Conservation (phyloP, 2,329 filamentous ascomycete genomes). For the Colletotrichum liriopes region DNA sequence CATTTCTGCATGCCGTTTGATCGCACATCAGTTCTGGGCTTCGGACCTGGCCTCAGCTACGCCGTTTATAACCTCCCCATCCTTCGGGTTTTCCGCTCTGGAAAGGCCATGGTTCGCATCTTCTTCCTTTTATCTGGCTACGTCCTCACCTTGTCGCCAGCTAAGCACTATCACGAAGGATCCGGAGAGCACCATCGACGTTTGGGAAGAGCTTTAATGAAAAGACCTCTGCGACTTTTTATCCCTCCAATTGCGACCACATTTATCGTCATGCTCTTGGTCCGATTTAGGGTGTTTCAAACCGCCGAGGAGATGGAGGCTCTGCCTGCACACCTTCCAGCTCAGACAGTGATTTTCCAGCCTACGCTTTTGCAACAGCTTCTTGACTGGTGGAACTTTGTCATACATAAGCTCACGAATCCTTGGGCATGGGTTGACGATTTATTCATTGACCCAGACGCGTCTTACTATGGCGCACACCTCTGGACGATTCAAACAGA, state of each 20-base stretch:
- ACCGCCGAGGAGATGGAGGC: conserved; percentile 1
- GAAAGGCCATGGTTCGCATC: conserved; percentile 69
- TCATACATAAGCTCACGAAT: not conserved
- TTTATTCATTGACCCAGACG: conserved; percentile 46
- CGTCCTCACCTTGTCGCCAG: conserved; percentile 67
- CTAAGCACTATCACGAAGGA: conserved; percentile 57
- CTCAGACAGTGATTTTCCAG: not conserved
- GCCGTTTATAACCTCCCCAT: conserved; percentile 65
- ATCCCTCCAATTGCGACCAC: conserved; percentile 1
- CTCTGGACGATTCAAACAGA: conserved; percentile 76
- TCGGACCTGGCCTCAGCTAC: conserved; percentile 51
- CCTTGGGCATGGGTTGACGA: not conserved
- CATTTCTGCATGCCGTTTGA: not conserved
- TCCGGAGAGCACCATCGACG: conserved; percentile 56
- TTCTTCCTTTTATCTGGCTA: conserved; percentile 76
- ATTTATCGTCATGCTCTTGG: not conserved
- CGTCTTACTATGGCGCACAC: conserved; percentile 67
- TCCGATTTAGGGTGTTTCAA: not conserved
- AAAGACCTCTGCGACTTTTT: conserved; percentile 54
- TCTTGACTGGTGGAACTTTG: conserved; percentile 59
- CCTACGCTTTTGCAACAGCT: conserved; percentile 55
- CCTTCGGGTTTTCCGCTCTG: conserved; percentile 67
- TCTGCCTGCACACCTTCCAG: conserved; percentile 1
- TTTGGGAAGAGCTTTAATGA: conserved; percentile 65
- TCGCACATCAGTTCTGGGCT: not conserved